Conservation (phyloP, 192 early-diverging fungal genomes). For the Entomortierella lignicola region DNA sequence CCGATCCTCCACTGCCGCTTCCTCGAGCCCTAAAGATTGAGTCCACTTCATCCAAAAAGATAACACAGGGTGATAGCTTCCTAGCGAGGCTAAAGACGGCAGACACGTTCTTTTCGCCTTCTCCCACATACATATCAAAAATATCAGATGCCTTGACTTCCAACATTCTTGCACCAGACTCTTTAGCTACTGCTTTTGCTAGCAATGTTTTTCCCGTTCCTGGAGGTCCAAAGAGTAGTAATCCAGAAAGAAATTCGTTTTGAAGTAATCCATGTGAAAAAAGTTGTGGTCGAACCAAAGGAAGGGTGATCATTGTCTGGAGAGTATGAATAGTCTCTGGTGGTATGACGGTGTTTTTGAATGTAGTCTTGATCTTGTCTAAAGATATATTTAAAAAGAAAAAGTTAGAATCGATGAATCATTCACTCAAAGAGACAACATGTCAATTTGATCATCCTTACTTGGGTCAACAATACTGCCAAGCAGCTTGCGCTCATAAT, state of each 20-base stretch:
- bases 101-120: conserved; percentile 96
- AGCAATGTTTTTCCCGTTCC: conserved; percentile 91
- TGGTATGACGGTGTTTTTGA: conserved; percentile 81
- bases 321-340: conserved; percentile 85
- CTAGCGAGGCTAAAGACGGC: conserved; percentile 94
- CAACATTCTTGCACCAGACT: conserved; percentile 81
- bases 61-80: conserved; percentile 92
- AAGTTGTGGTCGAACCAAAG: conserved; percentile 80
- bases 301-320: conserved; percentile 85
- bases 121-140: conserved; percentile 92
- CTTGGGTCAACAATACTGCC: conserved; percentile 85
- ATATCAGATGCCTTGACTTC: conserved; percentile 83
- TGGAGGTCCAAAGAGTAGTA: conserved; percentile 88
- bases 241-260: conserved; percentile 76
- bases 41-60: conserved; percentile 98
- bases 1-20: conserved; percentile 45
- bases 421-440: too few relatives aligned
- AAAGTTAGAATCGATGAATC: background rate
- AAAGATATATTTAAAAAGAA: background rate
- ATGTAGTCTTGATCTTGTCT: conserved; percentile 67
- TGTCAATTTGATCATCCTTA: too few relatives aligned
- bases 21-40: conserved; percentile 84
- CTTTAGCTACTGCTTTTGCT: conserved; percentile 87
- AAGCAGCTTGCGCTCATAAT: conserved; percentile 83
- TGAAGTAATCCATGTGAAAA: conserved; percentile 78